A percentile compares a stretch with the other conserved stretches of the same genome.
Evolutionary conservation across 805 yeast genomes (phyloP).

Genomic region (Barnettozyma pratensis): DNA sequence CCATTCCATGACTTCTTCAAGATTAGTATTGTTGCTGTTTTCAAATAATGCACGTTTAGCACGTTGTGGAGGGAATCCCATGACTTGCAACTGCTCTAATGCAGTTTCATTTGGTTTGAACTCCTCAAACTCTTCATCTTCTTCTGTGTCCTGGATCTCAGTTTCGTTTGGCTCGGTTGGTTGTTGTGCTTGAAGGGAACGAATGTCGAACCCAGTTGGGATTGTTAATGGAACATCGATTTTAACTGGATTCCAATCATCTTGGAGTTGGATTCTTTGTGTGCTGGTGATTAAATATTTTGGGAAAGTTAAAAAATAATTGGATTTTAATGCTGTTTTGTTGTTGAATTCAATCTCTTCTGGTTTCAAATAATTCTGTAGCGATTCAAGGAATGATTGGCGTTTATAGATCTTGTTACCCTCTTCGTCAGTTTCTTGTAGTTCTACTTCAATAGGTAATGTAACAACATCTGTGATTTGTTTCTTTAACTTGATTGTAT

Average conservation of each 20-base stretch:
- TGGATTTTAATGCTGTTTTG: conserved; percentile 15
- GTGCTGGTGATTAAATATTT: conserved; percentile 65
- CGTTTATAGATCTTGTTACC: conserved; percentile 41
- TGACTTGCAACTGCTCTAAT: conserved; percentile 51
- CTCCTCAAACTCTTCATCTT: conserved; percentile 19
- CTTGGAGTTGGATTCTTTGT: conserved; percentile 74
- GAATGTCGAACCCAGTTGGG: conserved; percentile 43
- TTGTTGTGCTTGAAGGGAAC: conserved; percentile 39
- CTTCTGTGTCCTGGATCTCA: conserved; percentile 24
- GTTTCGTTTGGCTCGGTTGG: conserved; percentile 35
- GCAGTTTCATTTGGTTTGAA: conserved; percentile 56
- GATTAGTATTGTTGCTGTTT: conserved; percentile 55
- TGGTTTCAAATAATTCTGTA: conserved; percentile 46
- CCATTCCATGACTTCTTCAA: conserved; percentile 87
- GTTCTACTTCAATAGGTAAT: conserved; percentile 47
- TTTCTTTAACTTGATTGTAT: conserved; percentile 49
- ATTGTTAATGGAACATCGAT: conserved; percentile 63
- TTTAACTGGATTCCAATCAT: conserved; percentile 82
- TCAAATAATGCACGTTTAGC: conserved; percentile 61
- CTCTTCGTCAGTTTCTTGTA: conserved; percentile 33
- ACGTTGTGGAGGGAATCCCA: conserved; percentile 84
- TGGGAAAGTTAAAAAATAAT: conserved; percentile 62
- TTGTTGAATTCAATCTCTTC: conserved; percentile 48
- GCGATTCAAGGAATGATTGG: conserved; percentile 34
- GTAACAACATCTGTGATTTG: conserved; percentile 62